Percentiles rank a stretch among this genome's conserved stretches.
phyloP scores from a whole-genome alignment of 2,329 filamentous ascomycete species.

The Fusarium nelsonii region DNA sequence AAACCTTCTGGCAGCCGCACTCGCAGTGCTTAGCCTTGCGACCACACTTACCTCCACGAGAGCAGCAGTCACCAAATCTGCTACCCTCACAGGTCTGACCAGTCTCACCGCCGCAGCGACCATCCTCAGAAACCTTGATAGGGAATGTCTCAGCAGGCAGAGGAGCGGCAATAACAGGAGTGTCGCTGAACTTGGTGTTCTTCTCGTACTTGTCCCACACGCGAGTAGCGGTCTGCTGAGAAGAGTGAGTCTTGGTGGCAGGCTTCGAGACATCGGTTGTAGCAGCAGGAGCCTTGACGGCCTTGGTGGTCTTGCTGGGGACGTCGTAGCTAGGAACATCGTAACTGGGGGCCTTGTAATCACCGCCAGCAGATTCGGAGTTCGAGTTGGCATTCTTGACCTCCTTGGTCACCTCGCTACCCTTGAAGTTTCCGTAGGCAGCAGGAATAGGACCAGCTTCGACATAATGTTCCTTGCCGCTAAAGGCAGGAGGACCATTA shows the following conservation, averaged over 20 bases:
- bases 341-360: constrained; percentile 8
- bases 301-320: constrained; percentile 6
- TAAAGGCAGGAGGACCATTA: constrained; percentile 61
- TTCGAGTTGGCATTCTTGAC: constrained; percentile 28
- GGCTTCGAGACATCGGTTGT: constrained; percentile 18
- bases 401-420: constrained; percentile 29
- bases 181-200: constrained; percentile 25
- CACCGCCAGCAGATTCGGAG: constrained; percentile 12
- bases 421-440: constrained; percentile 47
- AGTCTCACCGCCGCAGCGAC: constrained; percentile 56
- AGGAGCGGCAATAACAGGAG: constrained; percentile 12
- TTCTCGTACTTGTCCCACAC: constrained; percentile 19
- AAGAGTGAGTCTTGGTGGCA: constrained; percentile 9
- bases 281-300: constrained; percentile 15
- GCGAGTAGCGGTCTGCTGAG: constrained; percentile 21
- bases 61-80: constrained; percentile 59
- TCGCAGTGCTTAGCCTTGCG: constrained; percentile 53
- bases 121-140: constrained; percentile 54
- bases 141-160: constrained; percentile 34
- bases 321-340: background rate
- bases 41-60: constrained; percentile 56
- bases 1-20: constrained; percentile 54
- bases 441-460: constrained; percentile 52
- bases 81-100: constrained; percentile 59
- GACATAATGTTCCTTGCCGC: constrained; percentile 52